Base-by-base conservation (phyloP, 139 green algal genomes). In the Chlamydomonas sp. region DNA sequence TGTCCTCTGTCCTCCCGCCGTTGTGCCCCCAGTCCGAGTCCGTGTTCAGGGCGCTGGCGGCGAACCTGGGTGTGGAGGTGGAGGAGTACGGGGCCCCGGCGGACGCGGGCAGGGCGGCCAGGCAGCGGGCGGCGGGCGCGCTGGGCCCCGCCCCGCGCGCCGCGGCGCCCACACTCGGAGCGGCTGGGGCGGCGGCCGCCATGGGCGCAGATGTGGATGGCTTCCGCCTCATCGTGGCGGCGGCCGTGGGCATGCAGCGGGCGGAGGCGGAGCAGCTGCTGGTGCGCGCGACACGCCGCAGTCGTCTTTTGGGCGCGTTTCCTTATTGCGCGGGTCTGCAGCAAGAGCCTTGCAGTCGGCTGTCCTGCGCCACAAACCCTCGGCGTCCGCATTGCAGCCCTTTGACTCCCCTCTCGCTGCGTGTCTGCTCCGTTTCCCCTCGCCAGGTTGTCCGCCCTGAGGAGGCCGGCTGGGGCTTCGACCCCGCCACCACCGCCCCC, bases 401-500 rank as follows among this genome's bases (percentile, higher is more conserved):
- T 49, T 49, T 49, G 31, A 49, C 31, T 49, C 31, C 3, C 49
- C 75, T 57, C 6, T 1, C 58, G 8, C 12, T 66, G 6, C 59
- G 6, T 1, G 58, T 15, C 58, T 18, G 14, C 79, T 85, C 49
- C 49, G 49, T 83, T 60, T 2, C 6, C 31, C 49, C 31, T 14
- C 62, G 7, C 4, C 80, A 85, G 72, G 83, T 88, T 5, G 73
- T 79, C 31, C 31, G 31, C 31, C 31, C 31, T 49, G 31, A 49
- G 31, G 31, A 49, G 31, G 31, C 31, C 31, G 31, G 31, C 31
- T 49, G 31, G 31, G 31, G 31, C 31, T 49, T 49, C 31, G 31
- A 49, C 31, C 31, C 31, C 31, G 31, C 31, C 31, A 49, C 31
- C 61, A 83, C 83, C 86, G 85, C 84, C n/a, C 94, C 94, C 7